These are phyloP conservation scores for Allodekkera sacchari DNA, from an alignment of 805 yeast genomes.

Conservation along the genomic window DNA sequence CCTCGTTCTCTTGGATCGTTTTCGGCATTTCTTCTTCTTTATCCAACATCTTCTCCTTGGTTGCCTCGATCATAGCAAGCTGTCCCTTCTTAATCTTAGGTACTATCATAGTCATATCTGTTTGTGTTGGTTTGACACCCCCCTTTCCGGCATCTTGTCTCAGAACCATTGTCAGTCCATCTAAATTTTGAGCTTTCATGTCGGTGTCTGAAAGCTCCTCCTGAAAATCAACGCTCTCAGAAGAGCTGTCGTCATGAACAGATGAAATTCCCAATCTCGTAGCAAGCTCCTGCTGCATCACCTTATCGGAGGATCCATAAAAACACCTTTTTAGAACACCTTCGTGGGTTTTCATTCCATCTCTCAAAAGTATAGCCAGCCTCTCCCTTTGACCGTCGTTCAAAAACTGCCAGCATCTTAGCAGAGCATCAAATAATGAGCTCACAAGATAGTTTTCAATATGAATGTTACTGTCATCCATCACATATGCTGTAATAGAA, in stretches of 20 bases:
- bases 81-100: slow-evolving; percentile 14
- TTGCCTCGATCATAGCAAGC: slow-evolving; percentile 2
- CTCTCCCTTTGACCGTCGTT: slow-evolving; percentile 5
- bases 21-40: slow-evolving; percentile 1
- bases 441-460: slow-evolving; percentile 14
- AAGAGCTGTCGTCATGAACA: slow-evolving; percentile 3
- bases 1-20: not conserved
- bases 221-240: slow-evolving; percentile 3
- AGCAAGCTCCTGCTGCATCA: slow-evolving; percentile 8
- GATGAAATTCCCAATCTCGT: not conserved
- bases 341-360: slow-evolving; percentile 7
- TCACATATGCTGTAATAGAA: slow-evolving; percentile 6
- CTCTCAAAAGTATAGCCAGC: slow-evolving; percentile 9
- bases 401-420: slow-evolving; percentile 14
- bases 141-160: slow-evolving; percentile 10
- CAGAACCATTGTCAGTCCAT: slow-evolving; percentile 23
- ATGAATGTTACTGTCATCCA: slow-evolving; percentile 4
- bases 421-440: slow-evolving; percentile 16
- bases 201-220: slow-evolving; percentile 4
- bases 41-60: not conserved
- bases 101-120: slow-evolving; percentile 32
- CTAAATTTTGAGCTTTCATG: slow-evolving; percentile 13
- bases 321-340: slow-evolving; percentile 14
- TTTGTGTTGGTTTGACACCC: slow-evolving; percentile 7
- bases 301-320: slow-evolving; percentile 6